Conservation (phyloP, 257 asterid genomes). For the Solanum clarkiae region DNA sequence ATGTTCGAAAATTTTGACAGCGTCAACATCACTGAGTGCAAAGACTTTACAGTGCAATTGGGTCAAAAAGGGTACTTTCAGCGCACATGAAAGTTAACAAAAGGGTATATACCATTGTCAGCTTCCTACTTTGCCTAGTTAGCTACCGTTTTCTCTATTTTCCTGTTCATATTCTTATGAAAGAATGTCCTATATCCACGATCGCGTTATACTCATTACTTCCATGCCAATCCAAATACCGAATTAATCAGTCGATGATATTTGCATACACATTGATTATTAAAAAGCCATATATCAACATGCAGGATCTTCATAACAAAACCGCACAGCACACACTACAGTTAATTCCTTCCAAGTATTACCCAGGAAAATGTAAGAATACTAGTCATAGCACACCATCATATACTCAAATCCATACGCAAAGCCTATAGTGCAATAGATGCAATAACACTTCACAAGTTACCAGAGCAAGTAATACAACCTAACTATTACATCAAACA, state of each 20-base stretch:
- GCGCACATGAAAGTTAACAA: too few species aligned
- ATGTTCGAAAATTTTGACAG: too few species aligned
- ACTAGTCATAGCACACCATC: background rate
- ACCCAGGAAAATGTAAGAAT: background rate
- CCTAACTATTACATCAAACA: background rate
- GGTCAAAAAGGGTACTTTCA: too few species aligned
- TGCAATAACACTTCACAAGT: background rate
- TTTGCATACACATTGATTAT: background rate
- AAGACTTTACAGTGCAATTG: too few species aligned
- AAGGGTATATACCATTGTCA: too few species aligned
- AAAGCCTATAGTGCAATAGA: background rate
- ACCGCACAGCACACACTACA: background rate
- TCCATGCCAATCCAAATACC: background rate
- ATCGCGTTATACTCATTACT: background rate
- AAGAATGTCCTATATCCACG: background rate
- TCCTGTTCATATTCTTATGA: background rate
- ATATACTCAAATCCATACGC: background rate
- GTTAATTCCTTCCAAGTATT: background rate
- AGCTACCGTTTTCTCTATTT: background rate
- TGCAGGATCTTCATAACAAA: background rate
- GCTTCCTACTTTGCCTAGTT: background rate
- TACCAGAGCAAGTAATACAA: background rate
- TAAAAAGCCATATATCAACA: background rate
- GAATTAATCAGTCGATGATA: background rate
- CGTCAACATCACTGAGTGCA: too few species aligned